A percentile compares a stretch with the other conserved stretches of the same genome.
These are phyloP conservation scores for Teunomyces pallodes DNA, from an alignment of 805 yeast species.

Conservation along the genomic window DNA sequence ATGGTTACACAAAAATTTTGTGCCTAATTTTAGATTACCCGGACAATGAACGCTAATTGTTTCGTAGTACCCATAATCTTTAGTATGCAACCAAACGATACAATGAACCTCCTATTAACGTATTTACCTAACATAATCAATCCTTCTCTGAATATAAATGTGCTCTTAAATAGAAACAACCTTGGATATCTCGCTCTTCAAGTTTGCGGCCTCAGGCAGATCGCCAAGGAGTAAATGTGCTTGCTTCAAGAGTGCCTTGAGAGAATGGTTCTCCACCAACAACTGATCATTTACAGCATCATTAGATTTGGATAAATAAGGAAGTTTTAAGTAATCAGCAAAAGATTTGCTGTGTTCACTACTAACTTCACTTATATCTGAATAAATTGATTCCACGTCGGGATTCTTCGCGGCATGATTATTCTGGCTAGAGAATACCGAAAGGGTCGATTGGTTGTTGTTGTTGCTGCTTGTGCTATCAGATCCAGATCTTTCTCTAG, in stretches of 20 bases:
- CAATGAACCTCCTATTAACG: background rate
- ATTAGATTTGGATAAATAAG: constrained; percentile 11
- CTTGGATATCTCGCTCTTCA: constrained; percentile 12
- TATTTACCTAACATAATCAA: too few species aligned
- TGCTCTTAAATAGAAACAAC: constrained; percentile 6
- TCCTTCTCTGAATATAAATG: too few species aligned
- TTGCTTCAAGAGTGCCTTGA: constrained; percentile 24
- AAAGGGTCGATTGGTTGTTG: constrained; percentile 17
- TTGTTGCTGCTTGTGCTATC: constrained; percentile 4
- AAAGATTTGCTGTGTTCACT: constrained; percentile 12
- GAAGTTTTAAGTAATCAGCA: constrained; percentile 21
- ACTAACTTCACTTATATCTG: constrained; percentile 13
- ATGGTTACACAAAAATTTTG: constrained; percentile 8
- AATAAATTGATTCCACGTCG: constrained; percentile 15
- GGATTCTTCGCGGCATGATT: background rate
- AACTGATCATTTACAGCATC: constrained; percentile 10
- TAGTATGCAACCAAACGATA: background rate
- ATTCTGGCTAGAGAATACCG: constrained; percentile 18
- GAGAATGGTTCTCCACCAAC: constrained; percentile 23
- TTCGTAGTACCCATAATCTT: too few species aligned
- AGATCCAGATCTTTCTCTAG: constrained; percentile 9
- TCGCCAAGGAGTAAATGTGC: constrained; percentile 21
- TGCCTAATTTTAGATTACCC: constrained; percentile 11
- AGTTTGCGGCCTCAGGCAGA: constrained; percentile 8
- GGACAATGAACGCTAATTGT: constrained; percentile 4